Conservation (phyloP, 352 stramenopile species). For the Phytophthora kernoviae region DNA sequence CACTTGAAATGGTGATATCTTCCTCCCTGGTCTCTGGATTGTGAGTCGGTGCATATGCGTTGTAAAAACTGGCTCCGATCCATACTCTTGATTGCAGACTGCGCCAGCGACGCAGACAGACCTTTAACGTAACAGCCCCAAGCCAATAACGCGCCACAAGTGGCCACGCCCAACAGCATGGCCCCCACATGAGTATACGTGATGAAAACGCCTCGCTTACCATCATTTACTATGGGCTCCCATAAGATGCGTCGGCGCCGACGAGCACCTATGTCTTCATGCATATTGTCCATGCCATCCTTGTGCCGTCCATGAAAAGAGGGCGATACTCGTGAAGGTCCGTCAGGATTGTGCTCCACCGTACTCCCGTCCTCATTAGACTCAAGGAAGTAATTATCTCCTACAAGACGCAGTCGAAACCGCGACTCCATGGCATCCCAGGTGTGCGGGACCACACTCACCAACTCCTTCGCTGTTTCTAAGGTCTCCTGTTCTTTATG, state of each 20-base stretch:
- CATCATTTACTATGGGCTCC: slow-evolving; percentile 76
- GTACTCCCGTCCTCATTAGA: slow-evolving; percentile 40
- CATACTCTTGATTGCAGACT: slow-evolving; percentile 68
- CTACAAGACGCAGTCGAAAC: slow-evolving; percentile 56
- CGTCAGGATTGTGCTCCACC: slow-evolving; percentile 16
- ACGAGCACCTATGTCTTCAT: slow-evolving; percentile 26
- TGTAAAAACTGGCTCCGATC: slow-evolving; percentile 68
- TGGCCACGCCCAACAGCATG: slow-evolving; percentile 55
- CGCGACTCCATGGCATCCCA: slow-evolving; percentile 50
- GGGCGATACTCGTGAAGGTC: slow-evolving; percentile 7
- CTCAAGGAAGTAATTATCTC: slow-evolving; percentile 70
- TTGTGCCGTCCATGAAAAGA: slow-evolving; percentile 32
- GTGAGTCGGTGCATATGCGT: slow-evolving; percentile 71
- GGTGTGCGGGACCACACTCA: slow-evolving; percentile 29
- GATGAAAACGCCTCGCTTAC: slow-evolving; percentile 81
- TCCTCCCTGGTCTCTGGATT: slow-evolving; percentile 71
- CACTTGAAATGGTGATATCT: slow-evolving; percentile 79
- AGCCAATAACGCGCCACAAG: slow-evolving; percentile 55
- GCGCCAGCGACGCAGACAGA: slow-evolving; percentile 65
- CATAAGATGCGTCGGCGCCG: slow-evolving; percentile 53
- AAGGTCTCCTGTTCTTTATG: slow-evolving; percentile 2
- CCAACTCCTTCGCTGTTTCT: slow-evolving; percentile 27
- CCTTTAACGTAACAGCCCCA: slow-evolving; percentile 82
- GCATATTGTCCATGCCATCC: slow-evolving; percentile 31
- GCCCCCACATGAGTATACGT: slow-evolving; percentile 76